These are phyloP conservation scores for Aurifilum marmelostoma DNA, from an alignment of 2,329 filamentous ascomycete genomes.

Conservation along the genomic window DNA sequence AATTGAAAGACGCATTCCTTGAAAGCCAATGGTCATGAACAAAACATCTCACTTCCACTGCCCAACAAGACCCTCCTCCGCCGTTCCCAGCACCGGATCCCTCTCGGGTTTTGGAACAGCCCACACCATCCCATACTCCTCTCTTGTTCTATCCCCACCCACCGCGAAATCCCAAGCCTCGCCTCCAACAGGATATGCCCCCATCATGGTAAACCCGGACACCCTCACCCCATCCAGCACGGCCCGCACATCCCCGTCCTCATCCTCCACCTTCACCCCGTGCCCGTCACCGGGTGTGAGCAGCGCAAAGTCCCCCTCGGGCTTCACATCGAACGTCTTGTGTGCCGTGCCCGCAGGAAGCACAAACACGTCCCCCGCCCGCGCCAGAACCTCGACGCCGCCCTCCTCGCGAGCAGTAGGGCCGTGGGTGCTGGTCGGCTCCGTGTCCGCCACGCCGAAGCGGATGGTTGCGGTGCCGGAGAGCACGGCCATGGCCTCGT, in stretches of 20 bases:
- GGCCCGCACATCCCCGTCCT: constrained; percentile 34
- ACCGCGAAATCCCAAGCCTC: constrained; percentile 54
- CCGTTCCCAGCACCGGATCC: constrained; percentile 52
- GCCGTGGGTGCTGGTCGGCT: constrained; percentile 43
- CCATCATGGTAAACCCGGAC: constrained; percentile 58
- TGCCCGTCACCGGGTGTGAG: constrained; percentile 49
- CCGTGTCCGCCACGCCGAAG: constrained; percentile 54
- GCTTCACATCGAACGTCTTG: constrained; percentile 51
- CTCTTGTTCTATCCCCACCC: constrained; percentile 49
- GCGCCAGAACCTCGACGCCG: constrained; percentile 51
- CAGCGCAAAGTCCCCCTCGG: constrained; percentile 42
- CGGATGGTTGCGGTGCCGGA: constrained; percentile 54
- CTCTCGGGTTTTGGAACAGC: constrained; percentile 45
- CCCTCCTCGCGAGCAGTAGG: constrained; percentile 47
- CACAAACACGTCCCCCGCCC: constrained; percentile 60
- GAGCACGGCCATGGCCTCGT: constrained; percentile 61
- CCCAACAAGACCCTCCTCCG: constrained; percentile 21
- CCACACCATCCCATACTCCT: constrained; percentile 50
- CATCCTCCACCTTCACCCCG: constrained; percentile 36
- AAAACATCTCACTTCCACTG: constrained; percentile 26
- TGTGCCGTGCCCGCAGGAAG: constrained; percentile 59
- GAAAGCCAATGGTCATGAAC: too few relatives aligned
- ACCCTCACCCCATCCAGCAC: constrained; percentile 43
- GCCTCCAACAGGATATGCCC: constrained; percentile 53
- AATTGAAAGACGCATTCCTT: too few relatives aligned